Evolutionary conservation across 2,329 filamentous ascomycete species (phyloP).

Genomic region (Colletotrichum lupini): DNA sequence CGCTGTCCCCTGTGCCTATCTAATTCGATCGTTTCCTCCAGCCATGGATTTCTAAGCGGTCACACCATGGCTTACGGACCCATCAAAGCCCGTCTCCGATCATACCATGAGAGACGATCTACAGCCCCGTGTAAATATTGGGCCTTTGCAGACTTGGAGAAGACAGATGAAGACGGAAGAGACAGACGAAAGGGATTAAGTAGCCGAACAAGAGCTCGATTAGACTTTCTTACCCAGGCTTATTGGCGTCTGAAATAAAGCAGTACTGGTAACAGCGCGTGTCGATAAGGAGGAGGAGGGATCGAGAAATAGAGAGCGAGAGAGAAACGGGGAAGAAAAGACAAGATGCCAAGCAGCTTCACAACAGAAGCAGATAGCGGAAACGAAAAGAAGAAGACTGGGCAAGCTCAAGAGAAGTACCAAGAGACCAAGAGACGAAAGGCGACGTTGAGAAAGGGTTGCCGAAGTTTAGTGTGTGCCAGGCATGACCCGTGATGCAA

Average conservation of each 20-base stretch:
- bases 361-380: not conserved
- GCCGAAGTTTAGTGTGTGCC: not conserved
- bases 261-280: not conserved
- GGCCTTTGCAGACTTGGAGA: no score
- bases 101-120: not conserved
- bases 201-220: not conserved
- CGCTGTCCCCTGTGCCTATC: no score
- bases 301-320: not conserved
- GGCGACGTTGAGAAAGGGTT: constrained; percentile 5
- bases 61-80: no score
- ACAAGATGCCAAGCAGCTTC: constrained; percentile 23
- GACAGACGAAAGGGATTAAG: not conserved
- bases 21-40: not conserved
- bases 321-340: not conserved
- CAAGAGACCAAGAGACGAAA: constrained; percentile 1
- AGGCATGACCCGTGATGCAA: not conserved
- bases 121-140: no score
- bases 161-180: no score
- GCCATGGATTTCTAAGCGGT: not conserved
- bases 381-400: not conserved
- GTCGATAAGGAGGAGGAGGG: not conserved
- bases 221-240: constrained; percentile 5
- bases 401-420: not conserved
- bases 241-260: constrained; percentile 14
- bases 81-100: not conserved